Conservation (phyloP, 495 filamentous ascomycete genomes). For the Podospora comata region DNA sequence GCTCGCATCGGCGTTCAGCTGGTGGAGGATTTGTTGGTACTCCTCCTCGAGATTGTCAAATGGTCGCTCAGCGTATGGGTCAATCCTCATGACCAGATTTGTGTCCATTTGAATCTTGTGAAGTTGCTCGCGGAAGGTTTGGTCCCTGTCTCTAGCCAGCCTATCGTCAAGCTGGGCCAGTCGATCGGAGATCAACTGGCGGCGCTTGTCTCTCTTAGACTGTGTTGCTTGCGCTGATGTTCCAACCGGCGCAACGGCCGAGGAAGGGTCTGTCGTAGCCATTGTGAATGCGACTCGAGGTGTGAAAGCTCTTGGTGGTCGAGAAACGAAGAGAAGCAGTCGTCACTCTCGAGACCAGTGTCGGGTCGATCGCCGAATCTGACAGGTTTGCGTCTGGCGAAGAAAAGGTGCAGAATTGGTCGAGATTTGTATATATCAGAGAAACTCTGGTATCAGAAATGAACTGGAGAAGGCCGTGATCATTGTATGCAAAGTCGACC, state of each 20-base stretch:
- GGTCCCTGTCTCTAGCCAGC: constrained; percentile 76
- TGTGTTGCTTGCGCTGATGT: constrained; percentile 32
- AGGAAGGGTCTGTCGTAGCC: constrained; percentile 32
- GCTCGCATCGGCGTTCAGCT: constrained; percentile 51
- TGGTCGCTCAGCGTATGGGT: constrained; percentile 69
- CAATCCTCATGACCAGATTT: constrained; percentile 75
- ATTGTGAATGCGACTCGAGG: constrained; percentile 20
- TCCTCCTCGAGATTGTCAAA: constrained; percentile 70
- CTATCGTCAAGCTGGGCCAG: constrained; percentile 67
- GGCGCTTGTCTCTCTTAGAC: constrained; percentile 88
- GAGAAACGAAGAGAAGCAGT: not conserved
- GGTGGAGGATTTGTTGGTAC: constrained; percentile 56
- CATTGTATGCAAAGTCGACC: not conserved
- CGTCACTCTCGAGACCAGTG: not conserved
- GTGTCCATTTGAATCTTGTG: constrained; percentile 87
- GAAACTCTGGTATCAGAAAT: not conserved
- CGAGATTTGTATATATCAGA: not conserved
- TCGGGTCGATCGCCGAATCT: not conserved
- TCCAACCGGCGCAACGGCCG: constrained; percentile 27
- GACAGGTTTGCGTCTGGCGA: not conserved
- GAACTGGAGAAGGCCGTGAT: not conserved
- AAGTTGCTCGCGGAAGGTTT: constrained; percentile 83
- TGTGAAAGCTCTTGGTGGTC: not conserved
- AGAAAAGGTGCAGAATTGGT: not conserved
- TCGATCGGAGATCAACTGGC: constrained; percentile 71